Conservation (phyloP, 2,329 filamentous ascomycete genomes). For the Phoma sp. region DNA sequence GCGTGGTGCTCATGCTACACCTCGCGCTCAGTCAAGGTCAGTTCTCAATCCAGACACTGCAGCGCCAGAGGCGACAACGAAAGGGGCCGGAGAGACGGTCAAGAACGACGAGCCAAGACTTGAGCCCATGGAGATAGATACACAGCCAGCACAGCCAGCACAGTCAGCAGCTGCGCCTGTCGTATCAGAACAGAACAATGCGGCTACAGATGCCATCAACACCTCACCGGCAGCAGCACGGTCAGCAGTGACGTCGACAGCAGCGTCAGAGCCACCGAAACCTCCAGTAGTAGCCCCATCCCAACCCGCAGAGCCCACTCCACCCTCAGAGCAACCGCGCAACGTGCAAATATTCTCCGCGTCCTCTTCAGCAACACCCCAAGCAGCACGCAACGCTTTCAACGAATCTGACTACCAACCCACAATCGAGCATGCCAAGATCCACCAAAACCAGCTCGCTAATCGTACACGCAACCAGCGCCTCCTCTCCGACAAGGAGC, state of each 20-base stretch:
- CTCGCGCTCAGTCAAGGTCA: constrained; percentile 37
- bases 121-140: constrained; percentile 43
- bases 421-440: constrained; percentile 76
- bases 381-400: constrained; percentile 71
- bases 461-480: constrained; percentile 73
- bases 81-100: constrained; percentile 35
- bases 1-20: constrained; percentile 38
- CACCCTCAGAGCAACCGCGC: constrained; percentile 33
- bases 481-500: constrained; percentile 81
- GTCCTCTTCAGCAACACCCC: constrained; percentile 75
- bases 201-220: constrained; percentile 25
- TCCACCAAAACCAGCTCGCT: constrained; percentile 73
- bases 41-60: constrained; percentile 30
- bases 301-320: constrained; percentile 19
- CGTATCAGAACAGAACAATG: constrained; percentile 24
- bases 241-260: constrained; percentile 32
- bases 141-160: constrained; percentile 17
- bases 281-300: constrained; percentile 17
- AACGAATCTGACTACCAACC: constrained; percentile 80
- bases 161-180: constrained; percentile 21
- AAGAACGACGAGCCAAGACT: constrained; percentile 33
- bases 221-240: constrained; percentile 26
- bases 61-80: constrained; percentile 34
- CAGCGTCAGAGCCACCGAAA: constrained; percentile 25
- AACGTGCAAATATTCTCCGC: constrained; percentile 79